Evolutionary conservation across 129 eudicot species (phyloP), one percentile per base, ranked within the genome.

Genomic region (Ambrosia trifida): DNA sequence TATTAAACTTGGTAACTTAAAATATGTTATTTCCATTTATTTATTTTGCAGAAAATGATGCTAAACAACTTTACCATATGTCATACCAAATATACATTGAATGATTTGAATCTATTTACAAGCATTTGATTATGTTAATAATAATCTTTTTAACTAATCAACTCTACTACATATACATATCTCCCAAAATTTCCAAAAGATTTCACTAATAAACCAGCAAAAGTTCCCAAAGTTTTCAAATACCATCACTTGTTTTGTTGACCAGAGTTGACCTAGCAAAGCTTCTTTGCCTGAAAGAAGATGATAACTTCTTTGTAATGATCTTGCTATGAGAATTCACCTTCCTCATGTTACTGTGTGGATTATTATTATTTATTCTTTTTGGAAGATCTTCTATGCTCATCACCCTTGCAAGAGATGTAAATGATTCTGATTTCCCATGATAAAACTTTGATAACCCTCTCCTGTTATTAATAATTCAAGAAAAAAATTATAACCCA

Each of bases 371-470:
- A 44, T 76, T 80, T 18, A 46, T 50, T 75, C 83, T 90, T 83
- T 90, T 90, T 31, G 84, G 85, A 50, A 90, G 82, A 83, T 90
- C 97, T 74, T 90, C 95, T 70, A 88, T 35, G 84, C 95, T 85
- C 79, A 74, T 73, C 58, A 85, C 95, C 68, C 76, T 85, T 68
- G 92, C 78, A 30, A 91, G 79, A 75, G 84, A 81, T 76, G 95
- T 82, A 61, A 81, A 91, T 40, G 97, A 91, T 70, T 91, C 83
- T 11, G 95, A 91, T 69, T 88, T 85, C 63, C 97, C 97, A 19
- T 91, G 74, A 63, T 91, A 91, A 63, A 52, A 88, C 72, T 81
- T 78, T 43, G 97, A 91, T 30, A 91, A 70, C 66, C 95, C 95
- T 70, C 85, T 83, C 72, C 95, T 91, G 84, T 75, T 77, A 57